phyloP scores from a whole-genome alignment of 371 early-diverging fungal species.

The Umbelopsis sp. region DNA sequence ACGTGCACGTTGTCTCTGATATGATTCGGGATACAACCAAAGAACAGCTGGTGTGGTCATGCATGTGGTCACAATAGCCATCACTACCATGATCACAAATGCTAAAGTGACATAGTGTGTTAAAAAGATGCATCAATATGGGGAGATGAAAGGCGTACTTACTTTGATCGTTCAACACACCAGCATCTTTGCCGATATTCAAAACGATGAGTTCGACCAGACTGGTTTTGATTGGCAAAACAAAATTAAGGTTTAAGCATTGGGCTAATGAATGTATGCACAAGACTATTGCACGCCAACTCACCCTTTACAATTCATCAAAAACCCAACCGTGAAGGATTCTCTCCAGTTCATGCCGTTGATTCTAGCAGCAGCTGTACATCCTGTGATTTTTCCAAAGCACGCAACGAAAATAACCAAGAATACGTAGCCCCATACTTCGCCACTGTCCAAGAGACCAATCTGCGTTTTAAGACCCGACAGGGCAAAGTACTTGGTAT shows the following conservation, averaged over 20 bases:
- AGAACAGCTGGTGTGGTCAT: constrained; percentile 71
- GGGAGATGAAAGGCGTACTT: neutral
- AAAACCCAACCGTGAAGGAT: constrained; percentile 82
- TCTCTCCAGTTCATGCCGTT: constrained; percentile 80
- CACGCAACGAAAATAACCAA: constrained; percentile 79
- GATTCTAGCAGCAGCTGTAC: constrained; percentile 72
- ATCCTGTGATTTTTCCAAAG: constrained; percentile 88
- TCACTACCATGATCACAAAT: constrained; percentile 90
- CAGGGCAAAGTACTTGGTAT: constrained; percentile 79
- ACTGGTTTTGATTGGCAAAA: constrained; percentile 25
- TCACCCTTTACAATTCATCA: constrained; percentile 96
- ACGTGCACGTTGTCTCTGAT: constrained; percentile 45
- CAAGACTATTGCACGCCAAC: neutral
- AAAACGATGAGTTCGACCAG: constrained; percentile 93
- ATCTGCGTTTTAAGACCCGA: constrained; percentile 92
- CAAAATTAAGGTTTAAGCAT: constrained; percentile 27
- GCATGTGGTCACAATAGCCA: constrained; percentile 85
- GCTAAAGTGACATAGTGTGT: constrained; percentile 29
- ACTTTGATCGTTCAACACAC: constrained; percentile 73
- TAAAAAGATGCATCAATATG: neutral
- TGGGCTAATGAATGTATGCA: neutral
- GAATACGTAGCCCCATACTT: constrained; percentile 79
- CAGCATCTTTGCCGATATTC: constrained; percentile 87
- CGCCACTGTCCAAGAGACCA: constrained; percentile 68
- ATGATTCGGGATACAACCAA: constrained; percentile 61